Conservation (phyloP, 176 grass and related monocot species). For the Puya raimondii region DNA sequence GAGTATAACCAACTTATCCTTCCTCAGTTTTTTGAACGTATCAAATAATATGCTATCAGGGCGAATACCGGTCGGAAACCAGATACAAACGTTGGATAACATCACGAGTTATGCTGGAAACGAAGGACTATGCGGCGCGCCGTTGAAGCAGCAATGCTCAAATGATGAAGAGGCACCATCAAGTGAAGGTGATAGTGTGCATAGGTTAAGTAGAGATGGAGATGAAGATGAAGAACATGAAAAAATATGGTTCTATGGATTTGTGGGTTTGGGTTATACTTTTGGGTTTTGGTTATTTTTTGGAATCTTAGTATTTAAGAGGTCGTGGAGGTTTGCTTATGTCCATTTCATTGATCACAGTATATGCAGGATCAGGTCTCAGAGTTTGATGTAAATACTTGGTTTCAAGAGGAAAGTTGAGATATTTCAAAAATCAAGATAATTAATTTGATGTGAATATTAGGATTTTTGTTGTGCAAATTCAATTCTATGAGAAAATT, state of each 20-base stretch:
- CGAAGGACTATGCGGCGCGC: constrained; percentile 43
- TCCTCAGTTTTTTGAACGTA: constrained; percentile 32
- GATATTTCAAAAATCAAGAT: no score
- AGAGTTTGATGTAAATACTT: not conserved
- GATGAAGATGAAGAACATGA: constrained; percentile 11
- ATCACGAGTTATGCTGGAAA: constrained; percentile 41
- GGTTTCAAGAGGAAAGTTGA: no score
- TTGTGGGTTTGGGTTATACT: constrained; percentile 31
- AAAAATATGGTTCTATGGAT: constrained; percentile 29
- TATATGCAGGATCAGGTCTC: constrained; percentile 26
- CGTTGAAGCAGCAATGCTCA: constrained; percentile 28
- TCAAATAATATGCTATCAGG: constrained; percentile 45
- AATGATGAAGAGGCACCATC: not conserved
- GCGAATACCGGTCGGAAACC: constrained; percentile 37
- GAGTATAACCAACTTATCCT: constrained; percentile 9
- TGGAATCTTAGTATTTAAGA: constrained; percentile 31
- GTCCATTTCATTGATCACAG: constrained; percentile 29
- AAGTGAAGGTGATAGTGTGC: not conserved
- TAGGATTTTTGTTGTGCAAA: no score
- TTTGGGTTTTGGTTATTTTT: constrained; percentile 54
- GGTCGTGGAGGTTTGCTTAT: constrained; percentile 22
- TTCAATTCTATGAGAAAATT: no score
- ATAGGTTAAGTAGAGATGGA: not conserved
- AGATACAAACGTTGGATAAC: constrained; percentile 50
- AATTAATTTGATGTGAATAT: no score